phyloP scores from a whole-genome alignment of 768 basidiomycete species.

The Russula virescens region DNA sequence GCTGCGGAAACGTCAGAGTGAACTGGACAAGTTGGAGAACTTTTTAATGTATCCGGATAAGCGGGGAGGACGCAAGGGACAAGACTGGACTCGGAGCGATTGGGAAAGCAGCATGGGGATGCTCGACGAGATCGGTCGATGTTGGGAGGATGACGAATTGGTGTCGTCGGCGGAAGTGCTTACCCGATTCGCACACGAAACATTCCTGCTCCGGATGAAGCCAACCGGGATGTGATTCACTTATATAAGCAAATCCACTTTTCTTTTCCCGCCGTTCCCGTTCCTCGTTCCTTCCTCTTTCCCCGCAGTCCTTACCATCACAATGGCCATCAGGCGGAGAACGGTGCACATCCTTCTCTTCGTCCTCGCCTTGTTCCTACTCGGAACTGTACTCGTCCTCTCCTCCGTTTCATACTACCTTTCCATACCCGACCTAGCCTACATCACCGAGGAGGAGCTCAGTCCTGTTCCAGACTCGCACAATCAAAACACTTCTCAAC shows the following conservation, averaged over 20 bases:
- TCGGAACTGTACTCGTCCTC: slow-evolving; percentile 87
- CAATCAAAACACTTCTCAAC: slow-evolving; percentile 59
- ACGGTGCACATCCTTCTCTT: slow-evolving; percentile 43
- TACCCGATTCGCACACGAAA: slow-evolving; percentile 41
- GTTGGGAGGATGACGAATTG: slow-evolving; percentile 52
- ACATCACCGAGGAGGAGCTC: slow-evolving; percentile 74
- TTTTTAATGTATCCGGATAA: slow-evolving; percentile 40
- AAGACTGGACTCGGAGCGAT: slow-evolving; percentile 66
- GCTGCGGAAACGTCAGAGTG: background rate
- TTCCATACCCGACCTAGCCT: slow-evolving; percentile 69
- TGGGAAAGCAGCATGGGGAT: slow-evolving; percentile 52
- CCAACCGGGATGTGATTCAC: slow-evolving; percentile 33
- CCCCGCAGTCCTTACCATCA: background rate
- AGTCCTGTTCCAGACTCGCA: slow-evolving; percentile 48
- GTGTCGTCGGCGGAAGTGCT: slow-evolving; percentile 45
- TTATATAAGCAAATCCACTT: too few species aligned
- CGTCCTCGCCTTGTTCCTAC: slow-evolving; percentile 68
- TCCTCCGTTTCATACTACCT: slow-evolving; percentile 89
- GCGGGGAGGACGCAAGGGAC: slow-evolving; percentile 56
- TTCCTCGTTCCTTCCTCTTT: background rate
- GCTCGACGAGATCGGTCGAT: slow-evolving; percentile 43
- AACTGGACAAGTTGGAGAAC: slow-evolving; percentile 20
- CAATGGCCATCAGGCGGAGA: slow-evolving; percentile 36
- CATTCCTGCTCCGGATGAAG: slow-evolving; percentile 44
- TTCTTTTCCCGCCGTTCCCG: too few species aligned